Evolutionary conservation across 1,139 yeast species (phyloP).

Genomic region (Protomyces pachydermus): DNA sequence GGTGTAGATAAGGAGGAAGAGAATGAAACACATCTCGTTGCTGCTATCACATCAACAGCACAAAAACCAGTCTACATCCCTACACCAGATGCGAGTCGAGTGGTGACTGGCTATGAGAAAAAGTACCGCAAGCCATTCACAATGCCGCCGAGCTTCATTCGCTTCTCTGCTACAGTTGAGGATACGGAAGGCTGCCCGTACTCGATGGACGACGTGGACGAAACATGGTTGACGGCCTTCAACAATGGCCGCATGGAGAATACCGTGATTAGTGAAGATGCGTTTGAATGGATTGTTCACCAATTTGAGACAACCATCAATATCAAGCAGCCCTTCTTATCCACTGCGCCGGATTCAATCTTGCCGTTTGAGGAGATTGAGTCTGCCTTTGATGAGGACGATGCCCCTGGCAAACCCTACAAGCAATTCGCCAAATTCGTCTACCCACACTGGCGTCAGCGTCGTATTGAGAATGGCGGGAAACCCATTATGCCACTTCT

Average conservation of each 20-base stretch:
- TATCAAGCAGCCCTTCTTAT: slow-evolving; percentile 80
- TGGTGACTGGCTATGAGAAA: slow-evolving; percentile 54
- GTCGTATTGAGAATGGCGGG: slow-evolving; percentile 70
- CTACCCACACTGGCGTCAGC: slow-evolving; percentile 74
- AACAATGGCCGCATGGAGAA: slow-evolving; percentile 41
- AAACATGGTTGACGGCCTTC: slow-evolving; percentile 51
- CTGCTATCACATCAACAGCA: slow-evolving; percentile 69
- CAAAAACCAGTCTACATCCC: slow-evolving; percentile 75
- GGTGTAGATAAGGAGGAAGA: slow-evolving; percentile 98
- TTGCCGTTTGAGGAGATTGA: slow-evolving; percentile 65
- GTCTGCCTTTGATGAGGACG: slow-evolving; percentile 31
- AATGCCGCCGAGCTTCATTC: slow-evolving; percentile 75
- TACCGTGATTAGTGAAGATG: slow-evolving; percentile 60
- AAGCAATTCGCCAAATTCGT: slow-evolving; percentile 61
- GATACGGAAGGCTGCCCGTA: slow-evolving; percentile 84
- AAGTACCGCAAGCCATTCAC: slow-evolving; percentile 64
- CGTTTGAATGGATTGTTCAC: slow-evolving; percentile 75
- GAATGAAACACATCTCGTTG: slow-evolving; percentile 72
- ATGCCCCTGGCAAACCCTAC: slow-evolving; percentile 42
- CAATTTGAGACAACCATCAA: slow-evolving; percentile 67
- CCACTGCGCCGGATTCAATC: slow-evolving; percentile 66
- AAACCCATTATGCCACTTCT: slow-evolving; percentile 66
- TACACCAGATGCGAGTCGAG: slow-evolving; percentile 74
- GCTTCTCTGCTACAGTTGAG: slow-evolving; percentile 90
- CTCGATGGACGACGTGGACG: slow-evolving; percentile 88